Percentiles rank a stretch among this genome's conserved stretches.
These are phyloP conservation scores for Colletotrichum destructivum DNA, from an alignment of 2,329 filamentous ascomycete species.

Conservation along the genomic window DNA sequence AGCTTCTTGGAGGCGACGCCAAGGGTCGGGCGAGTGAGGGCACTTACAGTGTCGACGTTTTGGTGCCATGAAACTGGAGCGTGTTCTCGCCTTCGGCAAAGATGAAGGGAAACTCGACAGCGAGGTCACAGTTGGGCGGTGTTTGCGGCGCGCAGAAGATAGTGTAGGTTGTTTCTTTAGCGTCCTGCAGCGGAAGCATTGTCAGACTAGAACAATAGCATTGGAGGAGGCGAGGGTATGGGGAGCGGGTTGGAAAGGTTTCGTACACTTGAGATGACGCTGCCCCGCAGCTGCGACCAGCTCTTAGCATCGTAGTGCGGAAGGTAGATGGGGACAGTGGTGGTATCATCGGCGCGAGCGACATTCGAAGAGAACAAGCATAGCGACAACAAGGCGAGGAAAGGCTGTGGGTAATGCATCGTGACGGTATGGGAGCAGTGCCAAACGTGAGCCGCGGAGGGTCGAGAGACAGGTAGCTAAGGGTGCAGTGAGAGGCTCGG, in stretches of 20 bases:
- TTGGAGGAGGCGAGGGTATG: background rate
- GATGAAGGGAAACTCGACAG: constrained; percentile 63
- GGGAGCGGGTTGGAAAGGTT: background rate
- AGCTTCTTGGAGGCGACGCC: constrained; percentile 9
- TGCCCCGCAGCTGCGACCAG: constrained; percentile 63
- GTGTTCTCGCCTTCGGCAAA: constrained; percentile 63
- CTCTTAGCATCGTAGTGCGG: constrained; percentile 59
- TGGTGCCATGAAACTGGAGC: constrained; percentile 60
- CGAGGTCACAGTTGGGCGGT: constrained; percentile 59
- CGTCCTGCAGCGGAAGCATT: constrained; percentile 50
- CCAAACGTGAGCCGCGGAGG: background rate
- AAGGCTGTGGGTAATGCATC: constrained; percentile 39
- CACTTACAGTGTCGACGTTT: constrained; percentile 60
- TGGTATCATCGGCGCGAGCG: constrained; percentile 46
- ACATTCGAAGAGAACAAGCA: constrained; percentile 37
- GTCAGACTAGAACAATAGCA: constrained; percentile 20
- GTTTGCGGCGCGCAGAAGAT: constrained; percentile 63
- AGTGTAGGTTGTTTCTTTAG: constrained; percentile 61
- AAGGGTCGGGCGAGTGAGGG: background rate
- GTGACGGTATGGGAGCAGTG: constrained; percentile 4
- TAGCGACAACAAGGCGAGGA: constrained; percentile 49
- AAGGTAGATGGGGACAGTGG: constrained; percentile 62
- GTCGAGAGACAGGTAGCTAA: background rate
- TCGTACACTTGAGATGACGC: constrained; percentile 60
- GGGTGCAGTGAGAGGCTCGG: background rate